Evolutionary conservation across 2,329 filamentous ascomycete species (phyloP).

Genomic region (Aspergillus intermedius): DNA sequence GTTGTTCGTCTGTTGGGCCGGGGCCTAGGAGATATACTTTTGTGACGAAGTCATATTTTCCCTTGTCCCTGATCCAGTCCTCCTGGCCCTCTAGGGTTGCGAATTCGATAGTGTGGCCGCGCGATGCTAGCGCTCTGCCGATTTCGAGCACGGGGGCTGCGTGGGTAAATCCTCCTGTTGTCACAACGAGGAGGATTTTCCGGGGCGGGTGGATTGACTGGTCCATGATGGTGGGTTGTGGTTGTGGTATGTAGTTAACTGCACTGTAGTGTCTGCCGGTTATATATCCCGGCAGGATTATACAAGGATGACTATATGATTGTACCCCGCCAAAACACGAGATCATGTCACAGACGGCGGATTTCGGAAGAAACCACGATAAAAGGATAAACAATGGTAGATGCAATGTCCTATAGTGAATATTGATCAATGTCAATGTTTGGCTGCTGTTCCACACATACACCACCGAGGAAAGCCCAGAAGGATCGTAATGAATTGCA

Average conservation of each 20-base stretch:
- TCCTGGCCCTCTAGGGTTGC: slow-evolving; percentile 35
- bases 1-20: slow-evolving; percentile 18
- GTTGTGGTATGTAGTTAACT: neutral
- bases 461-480: no score
- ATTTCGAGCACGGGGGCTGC: slow-evolving; percentile 32
- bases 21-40: slow-evolving; percentile 28
- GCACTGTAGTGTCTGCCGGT: no score
- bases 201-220: slow-evolving; percentile 2
- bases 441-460: no score
- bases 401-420: no score
- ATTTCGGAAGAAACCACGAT: no score
- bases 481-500: no score
- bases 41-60: slow-evolving; percentile 22
- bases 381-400: no score
- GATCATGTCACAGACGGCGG: no score
- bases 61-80: slow-evolving; percentile 21
- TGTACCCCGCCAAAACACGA: no score
- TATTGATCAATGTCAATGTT: no score
- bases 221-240: neutral
- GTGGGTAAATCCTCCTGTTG: slow-evolving; percentile 34
- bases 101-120: slow-evolving; percentile 32
- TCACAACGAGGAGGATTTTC: slow-evolving; percentile 31
- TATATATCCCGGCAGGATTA: no score
- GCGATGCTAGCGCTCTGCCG: slow-evolving; percentile 24
- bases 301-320: no score